Percentiles rank a stretch among this genome's conserved stretches.
These are phyloP conservation scores for Benincasa hispida DNA, from an alignment of 306 rosid genomes.

Conservation along the genomic window DNA sequence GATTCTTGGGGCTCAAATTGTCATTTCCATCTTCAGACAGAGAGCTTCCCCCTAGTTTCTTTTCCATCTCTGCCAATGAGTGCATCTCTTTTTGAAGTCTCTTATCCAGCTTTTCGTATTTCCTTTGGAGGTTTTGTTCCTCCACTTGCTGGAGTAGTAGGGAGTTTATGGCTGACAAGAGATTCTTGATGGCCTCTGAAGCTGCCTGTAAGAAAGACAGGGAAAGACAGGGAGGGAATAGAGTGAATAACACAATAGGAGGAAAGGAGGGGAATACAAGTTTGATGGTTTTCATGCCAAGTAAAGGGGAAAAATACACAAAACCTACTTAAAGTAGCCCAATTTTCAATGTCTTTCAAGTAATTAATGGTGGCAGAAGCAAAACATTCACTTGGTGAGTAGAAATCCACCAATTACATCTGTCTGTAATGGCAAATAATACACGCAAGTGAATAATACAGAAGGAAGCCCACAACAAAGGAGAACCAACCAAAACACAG, in stretches of 20 bases:
- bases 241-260: not conserved
- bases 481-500: not conserved
- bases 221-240: conserved; percentile 3
- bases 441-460: not conserved
- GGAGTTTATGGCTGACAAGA: conserved; percentile 32
- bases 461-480: not conserved
- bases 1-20: conserved; percentile 46
- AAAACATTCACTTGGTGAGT: not conserved
- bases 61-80: conserved; percentile 37
- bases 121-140: conserved; percentile 47
- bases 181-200: conserved; percentile 56
- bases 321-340: not conserved
- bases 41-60: conserved; percentile 19
- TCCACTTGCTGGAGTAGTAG: conserved; percentile 46
- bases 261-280: not conserved
- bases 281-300: not conserved
- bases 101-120: conserved; percentile 41
- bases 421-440: not conserved
- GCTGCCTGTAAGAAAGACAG: conserved; percentile 35
- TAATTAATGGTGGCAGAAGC: not conserved
- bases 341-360: not conserved
- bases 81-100: conserved; percentile 37
- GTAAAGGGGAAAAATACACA: not conserved
- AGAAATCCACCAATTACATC: not conserved
- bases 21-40: conserved; percentile 18